phyloP scores from a whole-genome alignment of 345 rosid genomes.

The Linum lewisii region DNA sequence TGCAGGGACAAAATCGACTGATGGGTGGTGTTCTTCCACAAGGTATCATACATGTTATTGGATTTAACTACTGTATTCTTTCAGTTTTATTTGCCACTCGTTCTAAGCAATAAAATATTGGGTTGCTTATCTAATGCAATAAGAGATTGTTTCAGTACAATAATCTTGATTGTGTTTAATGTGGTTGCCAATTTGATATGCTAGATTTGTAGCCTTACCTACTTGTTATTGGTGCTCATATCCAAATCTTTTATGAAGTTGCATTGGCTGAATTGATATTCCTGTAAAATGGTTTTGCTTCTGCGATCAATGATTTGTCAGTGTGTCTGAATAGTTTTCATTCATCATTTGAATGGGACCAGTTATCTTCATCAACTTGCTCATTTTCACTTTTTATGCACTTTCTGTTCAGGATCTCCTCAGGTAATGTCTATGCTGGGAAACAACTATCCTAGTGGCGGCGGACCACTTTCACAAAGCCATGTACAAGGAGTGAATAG shows the following conservation, averaged over 20 bases:
- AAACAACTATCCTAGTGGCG: slow-evolving; percentile 61
- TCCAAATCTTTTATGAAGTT: neutral
- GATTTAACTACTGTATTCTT: neutral
- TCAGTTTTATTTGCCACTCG: neutral
- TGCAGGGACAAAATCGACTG: slow-evolving; percentile 87
- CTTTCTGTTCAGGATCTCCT: slow-evolving; percentile 62
- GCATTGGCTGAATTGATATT: neutral
- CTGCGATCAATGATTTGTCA: neutral
- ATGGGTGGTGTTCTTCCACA: slow-evolving; percentile 82
- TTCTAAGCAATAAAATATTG: neutral
- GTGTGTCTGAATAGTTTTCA: neutral
- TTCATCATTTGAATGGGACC: neutral
- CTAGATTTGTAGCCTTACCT: neutral
- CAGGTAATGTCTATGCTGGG: slow-evolving; percentile 86
- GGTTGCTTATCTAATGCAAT: neutral
- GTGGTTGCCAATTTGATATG: neutral
- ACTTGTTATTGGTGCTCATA: neutral
- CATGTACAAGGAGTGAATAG: slow-evolving; percentile 84
- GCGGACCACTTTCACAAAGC: slow-evolving; percentile 79
- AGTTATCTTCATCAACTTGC: neutral
- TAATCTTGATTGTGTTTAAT: neutral
- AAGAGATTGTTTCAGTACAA: neutral
- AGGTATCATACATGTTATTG: slow-evolving; percentile 35
- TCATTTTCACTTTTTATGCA: neutral
- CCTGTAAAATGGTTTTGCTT: slow-evolving; percentile 10